Conservation (phyloP, 257 asterid species). For the Cruciata laevipes region DNA sequence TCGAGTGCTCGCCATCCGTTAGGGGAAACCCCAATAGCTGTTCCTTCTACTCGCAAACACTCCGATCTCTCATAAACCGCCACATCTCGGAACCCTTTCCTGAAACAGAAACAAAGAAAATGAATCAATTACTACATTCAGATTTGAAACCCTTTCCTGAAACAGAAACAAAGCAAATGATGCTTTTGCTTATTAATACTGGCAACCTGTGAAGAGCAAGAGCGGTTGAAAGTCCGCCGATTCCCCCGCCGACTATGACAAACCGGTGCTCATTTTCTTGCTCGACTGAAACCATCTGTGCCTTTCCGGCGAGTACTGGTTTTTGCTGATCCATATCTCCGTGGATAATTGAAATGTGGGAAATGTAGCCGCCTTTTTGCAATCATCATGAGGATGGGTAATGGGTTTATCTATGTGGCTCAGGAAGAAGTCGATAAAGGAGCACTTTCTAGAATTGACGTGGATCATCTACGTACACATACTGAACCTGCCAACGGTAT, state of each 20-base stretch:
- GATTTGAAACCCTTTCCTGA: no score
- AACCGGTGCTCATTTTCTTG: conserved; percentile 17
- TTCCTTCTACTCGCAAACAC: conserved; percentile 25
- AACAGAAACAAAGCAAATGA: no score
- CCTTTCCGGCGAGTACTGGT: not conserved
- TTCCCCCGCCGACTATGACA: conserved; percentile 35
- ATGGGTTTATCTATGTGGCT: not conserved
- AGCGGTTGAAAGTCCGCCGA: conserved; percentile 36
- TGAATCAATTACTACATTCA: not conserved
- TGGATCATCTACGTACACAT: not conserved
- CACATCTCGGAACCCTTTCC: conserved; percentile 31
- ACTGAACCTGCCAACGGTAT: not conserved
- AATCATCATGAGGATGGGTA: not conserved
- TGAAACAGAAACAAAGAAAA: conserved; percentile 1
- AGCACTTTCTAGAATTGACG: not conserved
- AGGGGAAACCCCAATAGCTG: conserved; percentile 23
- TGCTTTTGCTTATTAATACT: no score
- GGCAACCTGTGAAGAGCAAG: conserved; percentile 34
- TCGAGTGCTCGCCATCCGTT: conserved; percentile 48
- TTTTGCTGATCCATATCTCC: not conserved
- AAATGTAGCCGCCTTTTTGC: not conserved
- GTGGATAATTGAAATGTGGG: conserved; percentile 3
- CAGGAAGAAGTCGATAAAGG: not conserved
- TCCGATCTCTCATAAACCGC: conserved; percentile 30
- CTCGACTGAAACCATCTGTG: not conserved